Conservation (phyloP, 1,284 basidiomycete species). For the Ustilago xerochloae region DNA sequence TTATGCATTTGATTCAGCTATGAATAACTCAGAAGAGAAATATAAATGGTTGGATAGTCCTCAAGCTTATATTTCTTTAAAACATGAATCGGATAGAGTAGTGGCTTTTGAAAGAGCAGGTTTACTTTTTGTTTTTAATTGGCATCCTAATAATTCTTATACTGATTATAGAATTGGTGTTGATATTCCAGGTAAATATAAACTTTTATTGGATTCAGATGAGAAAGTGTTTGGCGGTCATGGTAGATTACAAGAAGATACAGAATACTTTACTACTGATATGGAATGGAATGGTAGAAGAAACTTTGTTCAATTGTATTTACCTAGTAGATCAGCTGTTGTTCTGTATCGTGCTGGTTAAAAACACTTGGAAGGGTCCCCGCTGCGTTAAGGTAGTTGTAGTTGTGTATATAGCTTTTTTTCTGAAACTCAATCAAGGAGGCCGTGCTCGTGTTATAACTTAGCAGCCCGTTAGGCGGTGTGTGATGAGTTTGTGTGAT, state of each 20-base stretch:
- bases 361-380: too few species aligned
- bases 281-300: conserved; percentile 90
- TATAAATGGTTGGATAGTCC: conserved; percentile 86
- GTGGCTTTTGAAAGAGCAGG: conserved; percentile 92
- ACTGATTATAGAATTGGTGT: conserved; percentile 93
- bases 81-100: conserved; percentile 78
- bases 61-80: conserved; percentile 76
- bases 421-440: background rate
- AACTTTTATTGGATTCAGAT: conserved; percentile 83
- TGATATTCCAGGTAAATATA: conserved; percentile 86
- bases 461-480: too few species aligned
- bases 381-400: too few species aligned
- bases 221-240: conserved; percentile 85
- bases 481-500: too few species aligned
- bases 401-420: background rate
- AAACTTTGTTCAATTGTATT: conserved; percentile 79
- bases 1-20: conserved; percentile 91
- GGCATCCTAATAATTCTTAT: conserved; percentile 87
- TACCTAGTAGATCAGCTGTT: conserved; percentile 79
- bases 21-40: conserved; percentile 85
- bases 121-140: conserved; percentile 95
- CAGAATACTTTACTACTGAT: conserved; percentile 82
- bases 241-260: conserved; percentile 76
- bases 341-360: conserved; percentile 71
- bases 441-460: too few species aligned